Evolutionary conservation across 2,329 filamentous ascomycete genomes (phyloP).

Genomic region (Fusarium ramigenum): DNA sequence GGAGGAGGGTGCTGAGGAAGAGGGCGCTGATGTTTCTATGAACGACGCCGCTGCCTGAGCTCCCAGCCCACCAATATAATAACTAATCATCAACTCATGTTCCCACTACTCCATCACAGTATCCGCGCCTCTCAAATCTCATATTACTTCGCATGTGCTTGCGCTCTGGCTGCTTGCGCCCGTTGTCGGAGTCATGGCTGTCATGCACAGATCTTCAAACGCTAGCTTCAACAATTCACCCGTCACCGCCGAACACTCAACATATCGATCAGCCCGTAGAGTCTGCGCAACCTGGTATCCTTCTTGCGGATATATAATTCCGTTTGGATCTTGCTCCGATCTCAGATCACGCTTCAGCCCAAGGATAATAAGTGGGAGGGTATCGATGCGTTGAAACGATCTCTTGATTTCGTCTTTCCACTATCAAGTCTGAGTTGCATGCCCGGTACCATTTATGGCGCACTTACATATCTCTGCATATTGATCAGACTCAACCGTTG

Average conservation of each 20-base stretch:
- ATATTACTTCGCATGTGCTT: constrained; percentile 63
- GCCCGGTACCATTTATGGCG: not conserved
- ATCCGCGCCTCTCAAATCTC: constrained; percentile 32
- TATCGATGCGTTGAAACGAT: constrained; percentile 57
- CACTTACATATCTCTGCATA: constrained; percentile 63
- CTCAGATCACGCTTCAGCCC: constrained; percentile 70
- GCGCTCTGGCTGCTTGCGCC: constrained; percentile 62
- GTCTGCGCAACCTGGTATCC: constrained; percentile 65
- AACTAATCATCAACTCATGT: not conserved
- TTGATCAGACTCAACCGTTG: constrained; percentile 66
- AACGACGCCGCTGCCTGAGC: constrained; percentile 47
- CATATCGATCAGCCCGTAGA: constrained; percentile 69
- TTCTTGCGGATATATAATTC: constrained; percentile 69
- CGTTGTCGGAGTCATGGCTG: constrained; percentile 60
- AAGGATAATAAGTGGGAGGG: constrained; percentile 64
- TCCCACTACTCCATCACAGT: not conserved
- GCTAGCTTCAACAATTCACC: constrained; percentile 66
- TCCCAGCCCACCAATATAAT: constrained; percentile 5
- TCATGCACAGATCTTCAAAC: constrained; percentile 69
- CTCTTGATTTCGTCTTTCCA: constrained; percentile 66
- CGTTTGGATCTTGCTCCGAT: constrained; percentile 66
- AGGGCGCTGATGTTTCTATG: constrained; percentile 49
- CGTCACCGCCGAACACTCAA: constrained; percentile 70
- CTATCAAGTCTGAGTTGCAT: constrained; percentile 47
- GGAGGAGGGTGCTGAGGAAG: constrained; percentile 41